Evolutionary conservation across 2,329 filamentous ascomycete species (phyloP).

Genomic region (Pyrenophora graminea): DNA sequence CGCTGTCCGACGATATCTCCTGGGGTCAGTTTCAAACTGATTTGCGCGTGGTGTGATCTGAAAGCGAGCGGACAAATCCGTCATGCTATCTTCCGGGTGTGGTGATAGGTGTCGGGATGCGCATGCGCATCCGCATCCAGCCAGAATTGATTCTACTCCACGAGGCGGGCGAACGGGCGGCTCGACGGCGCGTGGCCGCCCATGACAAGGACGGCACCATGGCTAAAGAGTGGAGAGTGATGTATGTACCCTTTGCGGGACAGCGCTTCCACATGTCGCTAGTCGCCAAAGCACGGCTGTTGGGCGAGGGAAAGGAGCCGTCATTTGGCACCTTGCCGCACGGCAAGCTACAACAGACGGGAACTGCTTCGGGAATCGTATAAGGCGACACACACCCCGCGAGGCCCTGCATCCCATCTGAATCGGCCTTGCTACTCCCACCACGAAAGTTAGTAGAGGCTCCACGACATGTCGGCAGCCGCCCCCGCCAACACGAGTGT

Average conservation of each 20-base stretch:
- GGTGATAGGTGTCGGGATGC: too few relatives aligned
- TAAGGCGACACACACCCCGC: constrained; percentile 1
- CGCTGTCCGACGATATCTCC: too few relatives aligned
- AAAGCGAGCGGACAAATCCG: too few relatives aligned
- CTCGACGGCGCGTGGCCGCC: neutral
- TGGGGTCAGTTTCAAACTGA: too few relatives aligned
- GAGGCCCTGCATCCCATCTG: neutral
- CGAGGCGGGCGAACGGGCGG: neutral
- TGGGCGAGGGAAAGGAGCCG: constrained; percentile 1
- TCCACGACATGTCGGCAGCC: constrained; percentile 16
- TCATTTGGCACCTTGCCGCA: constrained; percentile 1
- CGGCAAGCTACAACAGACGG: neutral
- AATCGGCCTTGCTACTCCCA: neutral
- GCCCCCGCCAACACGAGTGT: constrained; percentile 16
- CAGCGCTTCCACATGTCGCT: neutral
- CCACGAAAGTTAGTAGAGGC: constrained; percentile 6
- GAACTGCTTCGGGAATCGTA: neutral
- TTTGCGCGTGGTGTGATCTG: too few relatives aligned
- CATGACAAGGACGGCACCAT: neutral
- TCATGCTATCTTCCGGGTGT: too few relatives aligned
- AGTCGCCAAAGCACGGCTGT: constrained; percentile 3
- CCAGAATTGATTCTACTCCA: neutral
- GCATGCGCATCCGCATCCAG: too few relatives aligned
- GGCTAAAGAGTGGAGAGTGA: neutral
- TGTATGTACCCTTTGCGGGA: neutral